Evolutionary conservation across 768 basidiomycete genomes (phyloP), one percentile per base, ranked within the genome.

Genomic region (Agaricus sinodeliciosus): DNA sequence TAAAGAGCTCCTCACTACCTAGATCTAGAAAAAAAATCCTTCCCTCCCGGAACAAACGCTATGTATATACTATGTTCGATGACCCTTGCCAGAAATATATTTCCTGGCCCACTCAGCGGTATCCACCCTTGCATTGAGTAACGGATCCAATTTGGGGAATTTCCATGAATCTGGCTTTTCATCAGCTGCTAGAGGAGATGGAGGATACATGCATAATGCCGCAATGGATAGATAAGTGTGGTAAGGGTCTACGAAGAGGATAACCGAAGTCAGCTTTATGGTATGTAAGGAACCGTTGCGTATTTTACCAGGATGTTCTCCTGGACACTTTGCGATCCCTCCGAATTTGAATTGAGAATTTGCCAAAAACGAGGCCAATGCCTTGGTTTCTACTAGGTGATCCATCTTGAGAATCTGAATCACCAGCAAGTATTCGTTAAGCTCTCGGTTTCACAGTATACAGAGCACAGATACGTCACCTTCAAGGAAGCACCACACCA

Each of bases 201-300:
- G 77, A 28, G 80, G 72, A 65, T 78, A 81, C 62, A 94, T 75
- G 1, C 90, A 75, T 16, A 94, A 61, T 0, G 90, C 85, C 0
- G 95, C 94, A 34, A 96, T 69, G 2, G 90, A 82, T 27, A 97
- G 73, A 65, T 97, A 98, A 0, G 94, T 96, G 61, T 99, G 95
- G 62, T 92, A 95, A 0, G 95, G 93, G 71, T 99, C 95, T 87
- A 61, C 42, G 9, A 19, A 25, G 11, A 37, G 3, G 28, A 26
- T 1, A 35, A 22, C 5, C 26, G 8, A 45, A 22, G 12, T 28
- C 22, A 43, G 26, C 26, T 26, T 18, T 26, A n/a, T 18, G 4
- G 19, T 13, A n/a, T 28, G 8, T 8, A 28, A 13, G 22, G 31
- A 13, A 28, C 9, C 15, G 6, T 43, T 12, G 35, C 9, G 53